A percentile compares a stretch with the other conserved stretches of the same genome.
Conservation (phyloP, 495 filamentous ascomycete genomes). For the Xylaria telfairii region DNA sequence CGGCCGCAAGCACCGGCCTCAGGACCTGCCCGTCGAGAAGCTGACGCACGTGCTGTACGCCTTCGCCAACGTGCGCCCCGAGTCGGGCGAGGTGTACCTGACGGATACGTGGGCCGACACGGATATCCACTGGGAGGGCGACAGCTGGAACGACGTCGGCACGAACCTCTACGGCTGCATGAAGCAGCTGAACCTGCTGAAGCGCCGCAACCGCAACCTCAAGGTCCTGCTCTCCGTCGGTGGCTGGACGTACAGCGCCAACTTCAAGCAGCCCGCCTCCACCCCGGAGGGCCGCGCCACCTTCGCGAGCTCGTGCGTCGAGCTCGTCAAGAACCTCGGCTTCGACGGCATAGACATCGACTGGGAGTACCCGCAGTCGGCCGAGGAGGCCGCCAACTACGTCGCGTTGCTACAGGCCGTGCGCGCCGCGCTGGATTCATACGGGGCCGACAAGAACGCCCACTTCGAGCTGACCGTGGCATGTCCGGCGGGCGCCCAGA, state of each 20-base stretch:
- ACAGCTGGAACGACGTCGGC: slow-evolving; percentile 73
- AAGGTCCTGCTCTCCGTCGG: slow-evolving; percentile 94
- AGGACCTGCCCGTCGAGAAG: slow-evolving; percentile 84
- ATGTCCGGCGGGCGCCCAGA: slow-evolving; percentile 65
- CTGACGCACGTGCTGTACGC: slow-evolving; percentile 88
- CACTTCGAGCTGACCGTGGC: slow-evolving; percentile 88
- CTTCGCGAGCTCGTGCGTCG: slow-evolving; percentile 73
- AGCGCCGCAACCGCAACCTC: slow-evolving; percentile 84
- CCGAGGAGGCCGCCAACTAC: slow-evolving; percentile 72
- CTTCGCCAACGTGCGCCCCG: slow-evolving; percentile 70
- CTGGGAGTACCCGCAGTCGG: slow-evolving; percentile 46
- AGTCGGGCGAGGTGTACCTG: slow-evolving; percentile 70
- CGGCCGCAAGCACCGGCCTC: slow-evolving; percentile 81
- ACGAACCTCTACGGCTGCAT: slow-evolving; percentile 88
- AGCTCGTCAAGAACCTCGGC: slow-evolving; percentile 69
- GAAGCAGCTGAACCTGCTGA: slow-evolving; percentile 92
- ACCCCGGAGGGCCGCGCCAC: slow-evolving; percentile 63
- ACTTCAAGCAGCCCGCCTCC: slow-evolving; percentile 78
- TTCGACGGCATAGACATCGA: slow-evolving; percentile 52
- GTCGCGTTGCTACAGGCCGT: slow-evolving; percentile 74
- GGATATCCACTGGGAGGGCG: slow-evolving; percentile 86
- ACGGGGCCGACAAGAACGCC: slow-evolving; percentile 45
- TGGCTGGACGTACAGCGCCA: slow-evolving; percentile 92
- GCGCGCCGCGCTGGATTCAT: slow-evolving; percentile 67
- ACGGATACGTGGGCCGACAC: slow-evolving; percentile 87